phyloP scores from a whole-genome alignment of 2,329 filamentous ascomycete genomes.

The Acrodontium crateriforme region DNA sequence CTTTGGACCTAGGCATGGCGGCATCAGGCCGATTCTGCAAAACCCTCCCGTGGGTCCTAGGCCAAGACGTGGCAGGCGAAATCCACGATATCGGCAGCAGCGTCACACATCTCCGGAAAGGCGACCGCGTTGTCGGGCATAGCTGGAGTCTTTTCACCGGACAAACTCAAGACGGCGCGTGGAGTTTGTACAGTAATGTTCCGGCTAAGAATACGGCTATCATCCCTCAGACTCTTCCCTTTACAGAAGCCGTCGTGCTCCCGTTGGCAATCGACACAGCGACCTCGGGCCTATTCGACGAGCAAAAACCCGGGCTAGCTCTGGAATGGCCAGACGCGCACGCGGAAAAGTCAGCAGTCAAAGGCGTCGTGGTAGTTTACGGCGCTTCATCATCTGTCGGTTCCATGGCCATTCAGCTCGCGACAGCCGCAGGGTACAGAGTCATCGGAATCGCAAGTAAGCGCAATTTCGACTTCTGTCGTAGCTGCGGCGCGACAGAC shows the following conservation, averaged over 20 bases:
- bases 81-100: conserved; percentile 14
- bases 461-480: conserved; percentile 13
- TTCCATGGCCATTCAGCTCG: conserved; percentile 15
- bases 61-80: conserved; percentile 17
- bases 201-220: conserved; percentile 19
- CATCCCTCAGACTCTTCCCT: conserved; percentile 23
- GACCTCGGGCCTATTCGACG: conserved; percentile 1
- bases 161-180: conserved; percentile 10
- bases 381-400: conserved; percentile 19
- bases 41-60: conserved; percentile 16
- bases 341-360: conserved; percentile 8
- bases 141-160: conserved; percentile 6
- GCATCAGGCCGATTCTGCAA: conserved; percentile 9
- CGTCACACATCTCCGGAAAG: conserved; percentile 12
- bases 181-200: conserved; percentile 18
- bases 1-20: conserved; percentile 13
- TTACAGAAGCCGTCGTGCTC: conserved; percentile 24
- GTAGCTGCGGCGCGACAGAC: conserved; percentile 11
- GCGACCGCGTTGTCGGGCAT: conserved; percentile 15
- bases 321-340: conserved; percentile 6
- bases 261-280: neutral
- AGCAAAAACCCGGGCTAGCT: conserved; percentile 10
- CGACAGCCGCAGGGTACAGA: conserved; percentile 13
- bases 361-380: conserved; percentile 21
- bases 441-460: conserved; percentile 18